Conservation (phyloP, 192 early-diverging fungal genomes). For the Diversispora epigaea region DNA sequence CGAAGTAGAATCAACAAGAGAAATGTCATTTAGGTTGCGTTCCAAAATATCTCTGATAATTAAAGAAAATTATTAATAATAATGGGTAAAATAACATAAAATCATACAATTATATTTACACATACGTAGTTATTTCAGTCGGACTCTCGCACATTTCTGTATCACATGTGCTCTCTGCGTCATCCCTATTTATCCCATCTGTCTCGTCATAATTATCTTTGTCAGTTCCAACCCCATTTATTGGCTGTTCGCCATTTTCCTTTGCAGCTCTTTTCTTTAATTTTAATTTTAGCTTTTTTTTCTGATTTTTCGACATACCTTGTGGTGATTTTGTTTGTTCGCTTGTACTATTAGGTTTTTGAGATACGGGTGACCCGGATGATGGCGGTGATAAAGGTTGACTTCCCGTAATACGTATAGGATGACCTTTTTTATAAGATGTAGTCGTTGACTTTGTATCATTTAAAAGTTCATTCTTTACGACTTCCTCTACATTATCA, state of each 20-base stretch:
- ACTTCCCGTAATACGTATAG: slow-evolving; percentile 25
- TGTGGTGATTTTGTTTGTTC: slow-evolving; percentile 19
- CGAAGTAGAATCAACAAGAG: slow-evolving; percentile 48
- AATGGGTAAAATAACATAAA: background rate
- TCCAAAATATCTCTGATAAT: slow-evolving; percentile 50
- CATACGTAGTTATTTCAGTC: slow-evolving; percentile 24
- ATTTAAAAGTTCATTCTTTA: slow-evolving; percentile 46
- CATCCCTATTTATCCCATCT: slow-evolving; percentile 10
- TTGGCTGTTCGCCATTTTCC: slow-evolving; percentile 29
- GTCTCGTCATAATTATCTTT: slow-evolving; percentile 13
- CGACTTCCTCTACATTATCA: slow-evolving; percentile 78
- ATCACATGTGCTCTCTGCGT: background rate
- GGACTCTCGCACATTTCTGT: background rate
- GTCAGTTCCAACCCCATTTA: slow-evolving; percentile 18
- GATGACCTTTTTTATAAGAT: background rate
- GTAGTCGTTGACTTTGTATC: slow-evolving; percentile 2
- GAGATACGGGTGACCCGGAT: background rate
- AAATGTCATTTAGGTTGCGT: slow-evolving; percentile 66
- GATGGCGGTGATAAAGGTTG: slow-evolving; percentile 27
- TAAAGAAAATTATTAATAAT: background rate
- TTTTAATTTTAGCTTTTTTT: slow-evolving; percentile 58
- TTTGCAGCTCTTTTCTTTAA: slow-evolving; percentile 36
- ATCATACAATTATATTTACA: background rate
- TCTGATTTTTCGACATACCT: slow-evolving; percentile 48
- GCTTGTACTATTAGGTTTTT: slow-evolving; percentile 8